These are phyloP conservation scores for Cyberlindnera misumaiensis DNA, from an alignment of 805 yeast species.

Conservation along the genomic window DNA sequence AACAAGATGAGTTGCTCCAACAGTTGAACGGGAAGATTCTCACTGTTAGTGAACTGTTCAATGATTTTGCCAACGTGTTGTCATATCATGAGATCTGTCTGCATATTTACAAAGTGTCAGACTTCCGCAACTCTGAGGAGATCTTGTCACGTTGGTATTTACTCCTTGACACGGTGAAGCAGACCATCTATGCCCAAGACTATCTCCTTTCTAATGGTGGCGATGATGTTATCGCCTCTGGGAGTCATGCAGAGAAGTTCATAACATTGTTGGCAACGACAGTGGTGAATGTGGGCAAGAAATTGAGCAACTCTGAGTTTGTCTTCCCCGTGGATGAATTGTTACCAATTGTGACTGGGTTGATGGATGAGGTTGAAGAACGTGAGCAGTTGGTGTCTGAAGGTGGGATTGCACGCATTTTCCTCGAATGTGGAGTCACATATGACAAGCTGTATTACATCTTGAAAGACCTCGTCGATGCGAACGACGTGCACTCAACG, in stretches of 20 bases:
- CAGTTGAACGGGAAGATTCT: slow-evolving; percentile 59
- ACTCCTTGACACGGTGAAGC: slow-evolving; percentile 38
- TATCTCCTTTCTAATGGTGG: not conserved
- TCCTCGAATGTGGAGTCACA: slow-evolving; percentile 55
- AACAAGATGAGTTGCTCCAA: slow-evolving; percentile 42
- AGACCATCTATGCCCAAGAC: slow-evolving; percentile 7
- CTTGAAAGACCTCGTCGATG: slow-evolving; percentile 55
- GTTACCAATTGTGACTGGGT: slow-evolving; percentile 54
- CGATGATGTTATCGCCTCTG: slow-evolving; percentile 1
- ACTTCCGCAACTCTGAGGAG: slow-evolving; percentile 78
- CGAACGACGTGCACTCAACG: slow-evolving; percentile 45
- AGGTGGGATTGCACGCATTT: slow-evolving; percentile 57
- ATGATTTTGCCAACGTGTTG: slow-evolving; percentile 79
- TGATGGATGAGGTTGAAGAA: slow-evolving; percentile 36
- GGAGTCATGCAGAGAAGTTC: slow-evolving; percentile 10
- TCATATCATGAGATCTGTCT: slow-evolving; percentile 82
- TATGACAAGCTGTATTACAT: slow-evolving; percentile 60
- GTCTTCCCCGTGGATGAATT: slow-evolving; percentile 76
- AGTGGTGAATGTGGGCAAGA: slow-evolving; percentile 47
- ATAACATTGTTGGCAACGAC: slow-evolving; percentile 18
- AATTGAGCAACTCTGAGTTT: slow-evolving; percentile 59
- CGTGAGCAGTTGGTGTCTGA: slow-evolving; percentile 24
- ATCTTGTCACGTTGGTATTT: slow-evolving; percentile 76
- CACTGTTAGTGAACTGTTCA: slow-evolving; percentile 72
- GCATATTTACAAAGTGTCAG: slow-evolving; percentile 73